phyloP scores from a whole-genome alignment of 768 basidiomycete genomes.

The Agrocybe pediades region DNA sequence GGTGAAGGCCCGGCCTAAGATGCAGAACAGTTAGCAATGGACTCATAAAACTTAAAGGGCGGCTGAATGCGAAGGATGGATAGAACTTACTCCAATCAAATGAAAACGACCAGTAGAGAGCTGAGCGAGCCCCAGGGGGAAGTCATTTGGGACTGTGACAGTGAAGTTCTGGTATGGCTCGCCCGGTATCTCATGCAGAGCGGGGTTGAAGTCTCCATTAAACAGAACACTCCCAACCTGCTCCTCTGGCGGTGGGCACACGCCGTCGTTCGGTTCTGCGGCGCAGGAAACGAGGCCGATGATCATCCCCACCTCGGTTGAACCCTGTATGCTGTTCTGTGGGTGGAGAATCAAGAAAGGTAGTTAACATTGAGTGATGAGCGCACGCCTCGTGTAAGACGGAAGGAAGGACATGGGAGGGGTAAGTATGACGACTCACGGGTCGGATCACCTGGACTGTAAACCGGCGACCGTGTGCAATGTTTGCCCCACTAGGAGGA shows the following conservation, averaged over 20 bases:
- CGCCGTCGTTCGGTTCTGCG: slow-evolving; percentile 12
- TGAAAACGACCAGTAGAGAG: slow-evolving; percentile 30
- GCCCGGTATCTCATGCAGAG: slow-evolving; percentile 28
- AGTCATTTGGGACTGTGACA: slow-evolving; percentile 30
- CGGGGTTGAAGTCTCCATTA: slow-evolving; percentile 39
- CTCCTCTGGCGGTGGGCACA: slow-evolving; percentile 19
- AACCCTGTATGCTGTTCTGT: slow-evolving; percentile 39
- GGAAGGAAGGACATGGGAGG: background rate
- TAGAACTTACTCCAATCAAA: slow-evolving; percentile 30
- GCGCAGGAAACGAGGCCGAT: slow-evolving; percentile 43
- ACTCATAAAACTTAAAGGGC: background rate
- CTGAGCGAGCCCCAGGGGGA: slow-evolving; percentile 24
- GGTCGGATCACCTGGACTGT: slow-evolving; percentile 40
- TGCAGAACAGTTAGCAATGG: background rate
- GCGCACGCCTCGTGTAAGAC: background rate
- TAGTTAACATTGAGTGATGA: background rate
- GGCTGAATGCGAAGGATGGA: background rate
- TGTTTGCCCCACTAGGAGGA: slow-evolving; percentile 27
- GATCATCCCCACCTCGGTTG: slow-evolving; percentile 44
- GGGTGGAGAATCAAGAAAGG: background rate
- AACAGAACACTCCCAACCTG: slow-evolving; percentile 42
- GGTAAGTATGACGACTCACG: slow-evolving; percentile 24
- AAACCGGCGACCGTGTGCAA: slow-evolving; percentile 31
- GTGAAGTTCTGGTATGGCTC: slow-evolving; percentile 48
- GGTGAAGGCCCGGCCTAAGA: slow-evolving; percentile 30